Base-by-base conservation (phyloP, 345 rosid species). In the Passiflora organensis region DNA sequence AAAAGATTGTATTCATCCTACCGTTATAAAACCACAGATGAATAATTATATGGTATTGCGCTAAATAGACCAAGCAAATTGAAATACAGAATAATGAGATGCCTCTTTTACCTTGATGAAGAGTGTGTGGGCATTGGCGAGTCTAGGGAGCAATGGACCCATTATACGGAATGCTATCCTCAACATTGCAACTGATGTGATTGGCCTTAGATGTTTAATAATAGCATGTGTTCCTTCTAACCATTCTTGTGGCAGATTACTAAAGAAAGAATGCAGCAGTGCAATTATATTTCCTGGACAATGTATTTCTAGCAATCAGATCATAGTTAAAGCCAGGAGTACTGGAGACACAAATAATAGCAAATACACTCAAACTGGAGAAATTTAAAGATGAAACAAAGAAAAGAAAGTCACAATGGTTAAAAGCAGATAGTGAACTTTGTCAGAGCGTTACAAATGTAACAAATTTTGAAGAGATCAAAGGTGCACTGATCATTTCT, bases 241-340 rank as follows among this genome's bases (percentile, higher is more conserved):
- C 99, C 97, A 94, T 80, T 94, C 99, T 59, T 87, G 97, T 32
- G 97, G 99, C 60, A 94, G 96, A 68, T 87, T 89, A 64, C 96
- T 76, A 72, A 86, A 94, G 91, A 94, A 85, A 51, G 96, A 80
- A 76, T 87, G 99, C 48, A 94, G 91, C 72, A 94, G 72, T 1
- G 99, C 97, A 22, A 94, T 85, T 46, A 79, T 72, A 64, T 85
- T 94, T 58, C 99, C 99, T 93, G 91, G 63, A 59, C 52, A 66
- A 28, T 28, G 34, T 28, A 2, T 28, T 28, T 28, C 34, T 8
- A 28, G 5, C 34, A 28, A 28, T 28, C 34, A 28, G 34, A 65
- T 63, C 51, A 73, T 56, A 70, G 54, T n/a, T 25, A 22, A 48
- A 39, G 20, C 20, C 45, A 32, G 45, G 41, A 64, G 20, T 8